A percentile compares a stretch with the other conserved stretches of the same genome.
Conservation (phyloP, 192 early-diverging fungal species). For the Endogone sp. region DNA sequence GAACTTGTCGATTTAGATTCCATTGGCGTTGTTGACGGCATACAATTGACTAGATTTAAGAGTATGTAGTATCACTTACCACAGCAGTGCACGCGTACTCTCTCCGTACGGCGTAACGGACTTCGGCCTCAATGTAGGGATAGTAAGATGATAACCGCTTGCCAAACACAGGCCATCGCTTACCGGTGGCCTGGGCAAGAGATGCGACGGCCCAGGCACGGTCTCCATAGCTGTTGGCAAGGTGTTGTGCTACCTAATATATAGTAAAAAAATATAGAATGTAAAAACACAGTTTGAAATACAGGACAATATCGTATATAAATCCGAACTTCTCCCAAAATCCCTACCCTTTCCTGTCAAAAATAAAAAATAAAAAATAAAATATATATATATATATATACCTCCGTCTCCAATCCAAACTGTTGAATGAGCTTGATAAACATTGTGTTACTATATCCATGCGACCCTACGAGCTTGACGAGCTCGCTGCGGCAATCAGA, state of each 20-base stretch:
- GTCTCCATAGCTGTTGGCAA: constrained; percentile 90
- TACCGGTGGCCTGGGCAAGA: constrained; percentile 68
- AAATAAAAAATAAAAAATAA: too few species aligned
- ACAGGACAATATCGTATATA: background rate
- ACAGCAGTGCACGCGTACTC: constrained; percentile 94
- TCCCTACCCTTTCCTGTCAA: too few species aligned
- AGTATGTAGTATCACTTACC: constrained; percentile 18
- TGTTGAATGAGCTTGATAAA: constrained; percentile 95
- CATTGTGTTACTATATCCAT: constrained; percentile 87
- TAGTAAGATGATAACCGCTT: constrained; percentile 73
- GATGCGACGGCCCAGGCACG: constrained; percentile 92
- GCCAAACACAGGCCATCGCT: constrained; percentile 79
- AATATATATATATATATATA: too few species aligned
- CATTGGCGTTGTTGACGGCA: too few species aligned
- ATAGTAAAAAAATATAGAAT: background rate
- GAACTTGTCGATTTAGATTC: background rate
- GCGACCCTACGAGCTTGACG: constrained; percentile 78
- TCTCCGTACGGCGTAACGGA: constrained; percentile 84
- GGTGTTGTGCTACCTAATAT: constrained; percentile 80
- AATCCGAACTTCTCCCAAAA: too few species aligned
- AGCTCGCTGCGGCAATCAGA: constrained; percentile 70
- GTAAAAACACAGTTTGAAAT: background rate
- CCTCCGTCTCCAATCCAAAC: constrained; percentile 90
- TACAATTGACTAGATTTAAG: too few species aligned
- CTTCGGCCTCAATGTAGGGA: constrained; percentile 93